Conservation (phyloP, 2,329 filamentous ascomycete species). For the Periglandula ipomoeae region DNA sequence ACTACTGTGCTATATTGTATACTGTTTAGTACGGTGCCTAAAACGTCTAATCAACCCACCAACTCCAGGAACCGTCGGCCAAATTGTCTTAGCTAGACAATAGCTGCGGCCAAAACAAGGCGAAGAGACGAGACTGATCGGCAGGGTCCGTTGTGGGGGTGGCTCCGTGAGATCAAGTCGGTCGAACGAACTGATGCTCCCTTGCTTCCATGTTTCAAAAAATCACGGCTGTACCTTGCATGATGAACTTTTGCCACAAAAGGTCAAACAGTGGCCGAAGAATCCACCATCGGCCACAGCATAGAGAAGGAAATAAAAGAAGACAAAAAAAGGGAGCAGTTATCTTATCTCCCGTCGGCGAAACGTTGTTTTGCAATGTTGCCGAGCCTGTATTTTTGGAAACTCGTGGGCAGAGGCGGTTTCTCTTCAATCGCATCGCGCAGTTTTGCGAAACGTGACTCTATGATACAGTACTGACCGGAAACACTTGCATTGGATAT, state of each 20-base stretch:
- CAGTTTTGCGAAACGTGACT: too few relatives aligned
- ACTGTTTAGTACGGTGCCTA: too few relatives aligned
- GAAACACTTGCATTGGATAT: too few relatives aligned
- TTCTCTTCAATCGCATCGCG: too few relatives aligned
- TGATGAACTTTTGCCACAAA: not conserved
- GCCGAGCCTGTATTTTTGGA: not conserved
- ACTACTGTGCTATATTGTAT: too few relatives aligned
- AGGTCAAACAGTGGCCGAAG: not conserved
- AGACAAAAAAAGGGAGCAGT: not conserved
- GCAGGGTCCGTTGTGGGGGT: conserved; percentile 1
- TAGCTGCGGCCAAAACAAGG: conserved; percentile 1
- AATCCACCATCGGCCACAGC: not conserved
- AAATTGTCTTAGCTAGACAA: not conserved
- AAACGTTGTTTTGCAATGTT: not conserved
- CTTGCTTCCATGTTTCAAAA: conserved; percentile 6
- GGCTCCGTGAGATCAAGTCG: not conserved
- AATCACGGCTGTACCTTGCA: conserved; percentile 4
- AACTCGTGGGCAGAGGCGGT: not conserved
- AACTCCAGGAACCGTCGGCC: not conserved
- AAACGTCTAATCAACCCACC: not conserved
- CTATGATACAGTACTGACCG: too few relatives aligned
- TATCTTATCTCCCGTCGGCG: too few relatives aligned
- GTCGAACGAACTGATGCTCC: not conserved
- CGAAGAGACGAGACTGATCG: not conserved
- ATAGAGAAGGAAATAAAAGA: not conserved